These are phyloP conservation scores for Ogataea dorogensis DNA, from an alignment of 805 yeast species.

Conservation along the genomic window DNA sequence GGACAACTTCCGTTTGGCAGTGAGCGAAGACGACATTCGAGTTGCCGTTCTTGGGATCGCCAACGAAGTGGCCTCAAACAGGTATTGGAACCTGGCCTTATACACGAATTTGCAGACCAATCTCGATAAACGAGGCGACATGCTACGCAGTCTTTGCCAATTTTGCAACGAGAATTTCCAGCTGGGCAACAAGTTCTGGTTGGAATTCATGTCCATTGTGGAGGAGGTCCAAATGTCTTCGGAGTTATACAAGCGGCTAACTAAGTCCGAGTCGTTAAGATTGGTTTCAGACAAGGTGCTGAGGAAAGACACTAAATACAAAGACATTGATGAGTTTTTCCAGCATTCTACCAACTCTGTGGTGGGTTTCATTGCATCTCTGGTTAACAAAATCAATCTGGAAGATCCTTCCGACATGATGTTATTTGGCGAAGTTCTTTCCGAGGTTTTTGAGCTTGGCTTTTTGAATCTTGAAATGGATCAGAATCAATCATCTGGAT, in stretches of 20 bases:
- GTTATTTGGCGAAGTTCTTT: slow-evolving; percentile 13
- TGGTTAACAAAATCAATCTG: slow-evolving; percentile 3
- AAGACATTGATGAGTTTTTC: slow-evolving; percentile 12
- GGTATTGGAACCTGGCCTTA: slow-evolving; percentile 52
- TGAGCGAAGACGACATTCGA: slow-evolving; percentile 44
- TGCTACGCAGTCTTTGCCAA: slow-evolving; percentile 20
- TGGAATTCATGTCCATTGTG: slow-evolving; percentile 16
- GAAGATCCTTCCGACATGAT: slow-evolving; percentile 14
- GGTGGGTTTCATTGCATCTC: slow-evolving; percentile 7
- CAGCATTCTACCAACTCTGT: slow-evolving; percentile 3
- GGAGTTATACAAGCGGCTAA: slow-evolving; percentile 15
- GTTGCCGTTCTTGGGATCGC: slow-evolving; percentile 50
- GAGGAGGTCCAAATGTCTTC: slow-evolving; percentile 20
- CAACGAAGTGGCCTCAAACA: slow-evolving; percentile 55
- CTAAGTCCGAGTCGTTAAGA: slow-evolving; percentile 1
- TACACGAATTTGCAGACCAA: slow-evolving; percentile 51
- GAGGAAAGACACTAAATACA: background rate
- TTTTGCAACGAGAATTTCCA: slow-evolving; percentile 25
- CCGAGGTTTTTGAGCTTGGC: slow-evolving; percentile 14
- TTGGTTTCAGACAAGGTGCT: slow-evolving; percentile 3
- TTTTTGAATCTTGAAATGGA: slow-evolving; percentile 20
- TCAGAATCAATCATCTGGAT: slow-evolving; percentile 12
- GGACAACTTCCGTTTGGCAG: slow-evolving; percentile 39
- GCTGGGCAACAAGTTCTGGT: slow-evolving; percentile 11
- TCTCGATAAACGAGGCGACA: slow-evolving; percentile 45